A percentile compares a stretch with the other conserved stretches of the same genome.
Evolutionary conservation across 1,139 yeast species (phyloP).

Genomic region (Blastobotrys elegans): DNA sequence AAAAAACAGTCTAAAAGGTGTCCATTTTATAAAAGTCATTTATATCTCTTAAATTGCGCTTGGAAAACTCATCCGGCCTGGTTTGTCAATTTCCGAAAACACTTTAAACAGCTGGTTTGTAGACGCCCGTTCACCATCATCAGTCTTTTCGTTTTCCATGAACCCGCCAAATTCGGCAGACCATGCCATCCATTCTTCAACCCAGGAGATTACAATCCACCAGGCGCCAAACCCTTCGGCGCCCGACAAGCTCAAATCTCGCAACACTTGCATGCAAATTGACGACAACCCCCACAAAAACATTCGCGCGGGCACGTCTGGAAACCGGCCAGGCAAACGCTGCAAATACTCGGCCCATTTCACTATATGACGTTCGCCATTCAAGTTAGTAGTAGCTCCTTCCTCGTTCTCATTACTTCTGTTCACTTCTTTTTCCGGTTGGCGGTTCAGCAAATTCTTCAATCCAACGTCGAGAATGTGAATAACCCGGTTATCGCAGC

Average conservation of each 20-base stretch:
- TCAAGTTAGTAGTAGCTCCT: conserved; percentile 2
- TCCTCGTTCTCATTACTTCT: neutral
- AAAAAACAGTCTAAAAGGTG: no score
- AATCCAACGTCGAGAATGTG: conserved; percentile 43
- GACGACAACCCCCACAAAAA: conserved; percentile 53
- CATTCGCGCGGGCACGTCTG: conserved; percentile 49
- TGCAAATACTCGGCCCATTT: conserved; percentile 41
- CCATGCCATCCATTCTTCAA: conserved; percentile 69
- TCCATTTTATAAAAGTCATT: no score
- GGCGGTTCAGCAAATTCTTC: conserved; percentile 35
- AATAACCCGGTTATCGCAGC: conserved; percentile 27
- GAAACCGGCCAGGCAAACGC: conserved; percentile 45
- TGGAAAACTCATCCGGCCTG: neutral
- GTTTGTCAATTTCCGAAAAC: neutral
- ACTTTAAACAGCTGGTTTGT: conserved; percentile 4
- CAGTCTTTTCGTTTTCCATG: conserved; percentile 23
- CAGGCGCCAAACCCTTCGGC: conserved; percentile 67
- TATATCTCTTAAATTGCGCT: neutral
- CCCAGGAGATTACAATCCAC: conserved; percentile 78
- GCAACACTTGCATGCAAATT: conserved; percentile 55
- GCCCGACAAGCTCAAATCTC: conserved; percentile 57
- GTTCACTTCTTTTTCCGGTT: neutral
- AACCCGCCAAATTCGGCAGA: conserved; percentile 67
- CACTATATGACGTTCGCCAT: conserved; percentile 14
- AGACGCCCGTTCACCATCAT: conserved; percentile 1